These are phyloP conservation scores for Metschnikowia gelsemii DNA, from an alignment of 805 yeast genomes.

Conservation along the genomic window DNA sequence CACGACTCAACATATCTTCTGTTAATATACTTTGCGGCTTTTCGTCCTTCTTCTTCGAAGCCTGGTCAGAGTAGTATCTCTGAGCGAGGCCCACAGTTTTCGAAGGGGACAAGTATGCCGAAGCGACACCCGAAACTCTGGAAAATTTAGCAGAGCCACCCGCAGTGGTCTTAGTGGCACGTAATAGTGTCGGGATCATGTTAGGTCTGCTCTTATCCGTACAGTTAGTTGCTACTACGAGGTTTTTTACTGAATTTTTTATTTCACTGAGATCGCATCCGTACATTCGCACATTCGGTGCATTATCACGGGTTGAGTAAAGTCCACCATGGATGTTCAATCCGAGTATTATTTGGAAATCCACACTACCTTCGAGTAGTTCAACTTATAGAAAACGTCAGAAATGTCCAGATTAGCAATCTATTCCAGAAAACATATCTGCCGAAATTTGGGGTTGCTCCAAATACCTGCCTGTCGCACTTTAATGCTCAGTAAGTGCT, in stretches of 20 bases:
- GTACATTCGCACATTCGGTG: constrained; percentile 10
- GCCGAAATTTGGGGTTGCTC: neutral
- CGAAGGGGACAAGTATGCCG: neutral
- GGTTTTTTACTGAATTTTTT: constrained; percentile 8
- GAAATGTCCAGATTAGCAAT: neutral
- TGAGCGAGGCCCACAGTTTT: neutral
- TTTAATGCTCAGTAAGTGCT: neutral
- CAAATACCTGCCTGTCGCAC: neutral
- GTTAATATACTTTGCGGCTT: constrained; percentile 57
- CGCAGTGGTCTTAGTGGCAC: constrained; percentile 12
- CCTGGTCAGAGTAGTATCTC: constrained; percentile 19
- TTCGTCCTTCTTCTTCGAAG: constrained; percentile 22
- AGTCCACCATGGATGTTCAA: neutral
- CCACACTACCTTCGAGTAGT: too few relatives aligned
- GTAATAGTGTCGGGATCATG: constrained; percentile 15
- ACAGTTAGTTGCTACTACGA: neutral
- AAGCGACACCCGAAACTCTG: constrained; percentile 1
- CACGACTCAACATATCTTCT: constrained; percentile 78
- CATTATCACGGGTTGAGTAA: too few relatives aligned
- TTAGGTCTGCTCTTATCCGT: neutral
- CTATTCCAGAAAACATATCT: neutral
- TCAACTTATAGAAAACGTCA: too few relatives aligned
- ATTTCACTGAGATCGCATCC: constrained; percentile 9
- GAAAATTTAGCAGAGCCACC: constrained; percentile 1
- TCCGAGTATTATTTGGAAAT: too few relatives aligned